Base-by-base conservation (phyloP, 371 early-diverging fungal genomes). In the Coemansia sp. region DNA sequence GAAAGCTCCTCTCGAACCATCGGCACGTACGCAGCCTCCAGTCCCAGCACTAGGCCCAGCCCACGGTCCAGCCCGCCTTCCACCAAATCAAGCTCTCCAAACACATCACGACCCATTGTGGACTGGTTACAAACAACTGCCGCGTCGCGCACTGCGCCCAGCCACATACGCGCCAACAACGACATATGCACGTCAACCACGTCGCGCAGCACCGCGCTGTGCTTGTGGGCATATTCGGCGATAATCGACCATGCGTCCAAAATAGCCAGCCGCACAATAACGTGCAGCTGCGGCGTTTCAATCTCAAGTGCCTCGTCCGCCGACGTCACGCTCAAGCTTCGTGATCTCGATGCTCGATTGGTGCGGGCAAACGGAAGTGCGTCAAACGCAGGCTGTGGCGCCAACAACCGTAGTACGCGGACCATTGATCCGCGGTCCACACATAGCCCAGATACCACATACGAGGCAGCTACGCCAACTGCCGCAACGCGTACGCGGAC, bases 61-160 rank as follows among this genome's bases (percentile, higher is more conserved):
- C 42, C 54, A 5, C 5, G 18, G 0, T 25, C 33, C 6, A 4
- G 4, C 11, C n/a, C 21, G 11, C 26, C 55, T 0, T 20, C 21
- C 53, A 42, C n/a, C n/a, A 21, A 18, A 6, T 59, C 42, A 25
- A 77, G 58, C 50, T 77, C 75, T 1, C 44, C 65, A 11, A 58
- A 65, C 56, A 56, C 28, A 28, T 33, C 18, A 33, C 3, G 28
- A 2, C 56, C 28, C 33, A 4, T 55, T 47, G 33, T 67, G 60
- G 16, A 48, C 1, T 62, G 16, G 21, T 63, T 47, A 11, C 55
- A 58, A 33, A 69, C 16, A 1, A 61, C 78, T 0, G 70, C 74
- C 6, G 65, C 51, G 14, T 78, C 78, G n/a, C 77, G 69, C 7
- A 74, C 28, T 4, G 69, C 59, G 12, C 63, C 70, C 5, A 78